Percentiles rank a stretch among this genome's conserved stretches.
phyloP scores from a whole-genome alignment of 148 eudicot genomes.

The Agrostemma githago region DNA sequence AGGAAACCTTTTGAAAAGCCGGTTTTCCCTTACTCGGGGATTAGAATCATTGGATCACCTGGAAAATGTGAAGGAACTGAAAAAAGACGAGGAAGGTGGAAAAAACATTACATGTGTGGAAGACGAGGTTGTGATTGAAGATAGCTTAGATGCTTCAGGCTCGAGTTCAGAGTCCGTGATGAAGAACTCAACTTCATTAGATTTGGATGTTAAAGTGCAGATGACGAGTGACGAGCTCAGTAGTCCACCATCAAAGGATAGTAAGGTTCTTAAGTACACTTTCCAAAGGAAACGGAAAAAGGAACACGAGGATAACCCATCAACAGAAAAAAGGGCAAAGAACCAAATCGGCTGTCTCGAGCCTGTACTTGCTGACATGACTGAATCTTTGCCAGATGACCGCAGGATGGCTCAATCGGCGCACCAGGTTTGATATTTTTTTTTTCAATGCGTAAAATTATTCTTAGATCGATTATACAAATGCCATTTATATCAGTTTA shows the following conservation, averaged over 20 bases:
- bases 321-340: conserved; percentile 28
- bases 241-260: conserved; percentile 35
- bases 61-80: conserved; percentile 23
- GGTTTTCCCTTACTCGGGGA: conserved; percentile 32
- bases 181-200: conserved; percentile 21
- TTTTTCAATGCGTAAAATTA: conserved; percentile 1
- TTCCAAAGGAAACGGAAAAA: conserved; percentile 37
- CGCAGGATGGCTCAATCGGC: conserved; percentile 61
- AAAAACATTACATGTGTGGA: conserved; percentile 9
- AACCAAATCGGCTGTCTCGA: conserved; percentile 29
- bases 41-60: conserved; percentile 11
- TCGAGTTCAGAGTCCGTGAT: conserved; percentile 19
- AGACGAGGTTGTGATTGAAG: conserved; percentile 25
- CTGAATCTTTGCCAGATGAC: conserved; percentile 49
- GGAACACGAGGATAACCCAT: conserved; percentile 29
- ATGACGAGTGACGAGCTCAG: conserved; percentile 22
- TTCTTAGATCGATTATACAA: not conserved
- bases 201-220: conserved; percentile 22
- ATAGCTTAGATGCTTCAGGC: conserved; percentile 21
- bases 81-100: conserved; percentile 31
- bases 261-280: conserved; percentile 45
- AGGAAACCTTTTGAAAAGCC: conserved; percentile 42
- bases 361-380: conserved; percentile 22
- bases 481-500: too few relatives aligned
- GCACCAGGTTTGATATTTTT: conserved; percentile 55